Base-by-base conservation (phyloP, 2,329 filamentous ascomycete genomes). In the Didymella exigua region DNA sequence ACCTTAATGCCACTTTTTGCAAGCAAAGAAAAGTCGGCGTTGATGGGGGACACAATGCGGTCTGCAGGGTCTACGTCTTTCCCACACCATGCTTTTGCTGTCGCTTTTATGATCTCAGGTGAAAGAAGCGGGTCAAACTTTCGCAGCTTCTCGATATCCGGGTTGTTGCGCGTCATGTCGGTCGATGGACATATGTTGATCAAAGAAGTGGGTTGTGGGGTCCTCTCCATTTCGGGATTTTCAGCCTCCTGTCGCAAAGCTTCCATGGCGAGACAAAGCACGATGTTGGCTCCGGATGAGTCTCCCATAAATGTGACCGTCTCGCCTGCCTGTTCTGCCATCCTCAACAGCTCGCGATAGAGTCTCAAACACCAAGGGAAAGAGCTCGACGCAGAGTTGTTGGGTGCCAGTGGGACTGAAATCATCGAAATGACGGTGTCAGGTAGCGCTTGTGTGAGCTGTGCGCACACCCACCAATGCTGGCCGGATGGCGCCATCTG, bases 261-360 rank as follows among this genome's bases (percentile, higher is more conserved):
- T 34, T 74, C 70, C 16, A 81, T 54, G 0, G 74, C 64, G 31
- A 82, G 68, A 0, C 67, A 67, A 0, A 85, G 69, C 0, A 78
- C 75, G 4, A 86, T 73, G 54, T 86, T 86, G 0, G 78, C 83
- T 0, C 84, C 84, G 0, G 82, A 80, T 0, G 81, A 83, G 49
- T 86, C 84, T 1, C 84, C 84, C 0, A 77, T 79, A 1, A 85
- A 72, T 1, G 81, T 76, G 0, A 85, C 73, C 1, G 66, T 73
- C 49, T 84, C 78, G 2, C 69, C 70, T 0, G 68, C 70, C 0
- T 67, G 61, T 0, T 70, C 62, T 0, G 80, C 75, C n/a, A 76
- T 62, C 1, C 60, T 40, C 58, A 85, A 60, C 0, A 83, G 54
- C 0, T 64, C 63, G 0, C 70, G 68, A 55, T 84, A 82, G 10